Evolutionary conservation across 352 stramenopile genomes (phyloP), one percentile per base, ranked within the genome.

Genomic region (Globisporangium ultimum): DNA sequence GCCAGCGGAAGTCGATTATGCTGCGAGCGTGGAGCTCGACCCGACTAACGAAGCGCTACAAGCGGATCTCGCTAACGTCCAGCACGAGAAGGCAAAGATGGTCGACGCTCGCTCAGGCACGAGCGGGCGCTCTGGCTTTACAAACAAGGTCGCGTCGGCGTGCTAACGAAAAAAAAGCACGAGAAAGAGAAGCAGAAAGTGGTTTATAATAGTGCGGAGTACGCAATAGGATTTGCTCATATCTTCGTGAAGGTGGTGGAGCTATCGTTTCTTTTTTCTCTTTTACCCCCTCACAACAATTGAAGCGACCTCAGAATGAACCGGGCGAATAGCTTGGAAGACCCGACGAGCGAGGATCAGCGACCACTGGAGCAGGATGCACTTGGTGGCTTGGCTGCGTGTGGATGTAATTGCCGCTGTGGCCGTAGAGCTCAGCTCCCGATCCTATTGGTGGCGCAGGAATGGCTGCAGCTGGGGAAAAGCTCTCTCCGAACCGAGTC

Each of bases 1-100:
- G 24, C 10, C 28, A 91, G 82, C 83, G 10, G 72, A 89, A 54
- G 48, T 55, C 36, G 78, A 91, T 45, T 91, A 84, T 32, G 66
- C 63, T 3, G 71, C 78, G 40, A 74, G 70, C 3, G 74, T 83
- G n/a, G 74, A 86, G 50, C 55, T 91, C 20, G 78, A 91, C 58
- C 79, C 74, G 41, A 66, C 60, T 1, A 93, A 88, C 52, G 60
- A 74, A 47, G 67, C 71, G 34, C 62, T 93, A 17, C 61, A 70
- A 21, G 43, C 54, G 10, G 84, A 91, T 58, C 66, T 91, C 13
- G 43, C 48, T 7, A 66, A 71, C 49, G 68, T 91, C 49, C 74
- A 57, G 3, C 21, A 38, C 11, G 47, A 63, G 41, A 53, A 36
- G 1, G 28, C 18, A n/a, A 61, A 53, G 13, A 17, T 21, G 45